Evolutionary conservation across 257 asterid genomes (phyloP), one percentile per base, ranked within the genome.

Genomic region (Rhazya stricta): DNA sequence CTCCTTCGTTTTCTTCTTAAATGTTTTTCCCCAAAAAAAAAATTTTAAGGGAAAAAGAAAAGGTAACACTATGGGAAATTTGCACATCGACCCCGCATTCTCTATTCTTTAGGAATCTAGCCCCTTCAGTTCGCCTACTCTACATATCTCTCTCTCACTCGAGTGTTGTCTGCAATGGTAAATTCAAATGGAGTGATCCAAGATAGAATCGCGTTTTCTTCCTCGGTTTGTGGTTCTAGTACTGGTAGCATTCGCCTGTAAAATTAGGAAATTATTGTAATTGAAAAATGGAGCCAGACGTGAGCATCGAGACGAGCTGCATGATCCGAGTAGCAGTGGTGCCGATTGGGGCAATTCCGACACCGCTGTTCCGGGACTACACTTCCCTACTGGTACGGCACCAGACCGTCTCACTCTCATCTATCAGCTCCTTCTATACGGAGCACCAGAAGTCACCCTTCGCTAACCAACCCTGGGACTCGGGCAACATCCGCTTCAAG

Each of bases 391-490:
- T 94, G 57, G 88, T 87, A 79, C 96, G 91, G 79, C 95, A 94
- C 87, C 92, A 86, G 84, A 85, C 96, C 18, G 90, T 94, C 29
- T 85, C 98, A 56, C 92, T 90, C 67, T 81, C 88, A 71, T 90
- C 98, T 75, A 89, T 92, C 76, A 90, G 93, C 82, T 94, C 98
- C 77, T 94, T 94, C 96, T 94, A 94, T 92, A 90, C 97, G 5
- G 96, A 94, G 85, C 99, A 92, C 82, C 99, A 94, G 83, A 94
- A 94, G 76, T 92, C 97, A 53, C 99, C 99, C 18, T 94, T 94
- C 71, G 70, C 96, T 4, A 71, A 86, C 78, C 99, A 92, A 84
- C 97, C 97, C 0, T 94, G 99, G 99, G 94, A 94, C 34, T 82
- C 96, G 68, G 99, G 97, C 39, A 80, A 73, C 86, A 91, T 94